phyloP scores from a whole-genome alignment of 805 yeast genomes.

The Pichia manshurica region DNA sequence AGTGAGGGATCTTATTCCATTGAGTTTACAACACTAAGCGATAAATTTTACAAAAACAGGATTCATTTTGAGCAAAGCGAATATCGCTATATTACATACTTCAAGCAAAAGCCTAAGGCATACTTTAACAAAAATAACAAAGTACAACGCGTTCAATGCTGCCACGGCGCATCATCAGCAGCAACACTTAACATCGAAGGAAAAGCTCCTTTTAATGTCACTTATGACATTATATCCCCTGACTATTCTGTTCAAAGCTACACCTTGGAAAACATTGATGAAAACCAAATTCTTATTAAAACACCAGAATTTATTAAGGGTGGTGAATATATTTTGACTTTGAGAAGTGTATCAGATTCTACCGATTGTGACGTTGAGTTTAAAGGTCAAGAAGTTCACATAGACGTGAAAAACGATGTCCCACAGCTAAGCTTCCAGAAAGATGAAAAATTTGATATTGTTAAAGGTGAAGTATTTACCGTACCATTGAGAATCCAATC shows the following conservation, averaged over 20 bases:
- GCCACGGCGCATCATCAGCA: constrained; percentile 31
- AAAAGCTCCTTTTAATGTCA: constrained; percentile 67
- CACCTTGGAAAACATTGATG: constrained; percentile 36
- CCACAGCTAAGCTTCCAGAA: constrained; percentile 43
- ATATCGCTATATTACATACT: constrained; percentile 59
- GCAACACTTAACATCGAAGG: constrained; percentile 68
- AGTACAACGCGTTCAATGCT: constrained; percentile 21
- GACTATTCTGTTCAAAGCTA: constrained; percentile 40
- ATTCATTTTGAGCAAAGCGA: constrained; percentile 31
- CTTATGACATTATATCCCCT: constrained; percentile 62
- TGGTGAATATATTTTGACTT: constrained; percentile 62
- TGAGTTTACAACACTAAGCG: constrained; percentile 58
- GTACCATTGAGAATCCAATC: constrained; percentile 47
- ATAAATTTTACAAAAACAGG: constrained; percentile 46
- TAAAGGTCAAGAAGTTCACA: constrained; percentile 53
- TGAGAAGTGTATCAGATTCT: constrained; percentile 67
- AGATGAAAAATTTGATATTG: constrained; percentile 35
- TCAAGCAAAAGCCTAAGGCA: constrained; percentile 64
- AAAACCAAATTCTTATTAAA: constrained; percentile 35
- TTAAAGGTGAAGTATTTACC: constrained; percentile 53
- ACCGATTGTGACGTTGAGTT: constrained; percentile 73
- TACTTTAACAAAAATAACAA: constrained; percentile 26
- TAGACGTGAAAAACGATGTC: constrained; percentile 64
- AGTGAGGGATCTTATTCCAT: constrained; percentile 78
- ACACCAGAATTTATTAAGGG: constrained; percentile 58